Percentiles rank a stretch among this genome's conserved stretches.
Evolutionary conservation across 2,329 filamentous ascomycete genomes (phyloP).

Genomic region (Penicillium sumatraense): DNA sequence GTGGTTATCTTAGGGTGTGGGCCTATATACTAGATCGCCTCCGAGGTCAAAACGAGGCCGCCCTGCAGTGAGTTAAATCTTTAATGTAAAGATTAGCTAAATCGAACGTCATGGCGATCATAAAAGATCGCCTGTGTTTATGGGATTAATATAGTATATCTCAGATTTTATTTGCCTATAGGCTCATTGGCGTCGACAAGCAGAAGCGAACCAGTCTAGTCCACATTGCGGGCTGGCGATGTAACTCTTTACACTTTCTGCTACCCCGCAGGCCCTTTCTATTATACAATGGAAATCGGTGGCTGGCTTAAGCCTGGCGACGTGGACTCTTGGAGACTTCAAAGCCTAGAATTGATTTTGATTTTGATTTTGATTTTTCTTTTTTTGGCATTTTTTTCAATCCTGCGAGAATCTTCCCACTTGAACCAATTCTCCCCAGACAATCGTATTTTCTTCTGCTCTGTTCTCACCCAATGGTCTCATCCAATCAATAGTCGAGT

Average conservation of each 20-base stretch:
- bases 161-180: neutral
- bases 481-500: neutral
- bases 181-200: neutral
- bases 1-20: no score
- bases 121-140: neutral
- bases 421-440: neutral
- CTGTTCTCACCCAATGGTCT: neutral
- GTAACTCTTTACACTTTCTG: conserved; percentile 17
- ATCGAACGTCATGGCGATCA: neutral
- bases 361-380: no score
- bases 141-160: neutral
- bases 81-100: neutral
- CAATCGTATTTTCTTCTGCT: neutral
- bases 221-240: conserved; percentile 1
- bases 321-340: neutral
- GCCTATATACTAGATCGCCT: no score
- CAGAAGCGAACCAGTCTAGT: neutral
- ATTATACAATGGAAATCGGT: conserved; percentile 29
- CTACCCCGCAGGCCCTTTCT: conserved; percentile 35
- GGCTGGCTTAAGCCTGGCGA: conserved; percentile 13
- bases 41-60: no score
- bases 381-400: no score
- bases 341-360: neutral
- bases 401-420: no score
- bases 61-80: no score